Conservation (phyloP, 2,329 filamentous ascomycete genomes). For the Colletotrichum paranaense region DNA sequence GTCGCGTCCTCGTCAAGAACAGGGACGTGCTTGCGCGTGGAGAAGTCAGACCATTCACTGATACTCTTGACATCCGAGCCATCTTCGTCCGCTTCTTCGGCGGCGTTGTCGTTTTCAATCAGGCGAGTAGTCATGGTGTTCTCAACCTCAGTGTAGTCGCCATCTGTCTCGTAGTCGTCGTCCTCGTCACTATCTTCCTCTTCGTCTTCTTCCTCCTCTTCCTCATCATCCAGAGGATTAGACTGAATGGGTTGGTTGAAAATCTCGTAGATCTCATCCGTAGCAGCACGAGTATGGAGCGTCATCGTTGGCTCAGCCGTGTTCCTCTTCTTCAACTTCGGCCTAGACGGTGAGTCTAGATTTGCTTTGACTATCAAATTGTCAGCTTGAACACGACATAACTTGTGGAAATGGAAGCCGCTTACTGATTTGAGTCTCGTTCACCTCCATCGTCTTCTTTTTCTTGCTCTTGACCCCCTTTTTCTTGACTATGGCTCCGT, state of each 20-base stretch:
- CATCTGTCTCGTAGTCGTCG: slow-evolving; percentile 78
- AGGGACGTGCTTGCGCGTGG: slow-evolving; percentile 77
- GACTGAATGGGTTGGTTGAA: slow-evolving; percentile 85
- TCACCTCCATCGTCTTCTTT: slow-evolving; percentile 85
- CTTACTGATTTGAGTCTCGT: slow-evolving; percentile 93
- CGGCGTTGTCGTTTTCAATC: slow-evolving; percentile 61
- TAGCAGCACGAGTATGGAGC: slow-evolving; percentile 92
- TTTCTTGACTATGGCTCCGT: slow-evolving; percentile 62
- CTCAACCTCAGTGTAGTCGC: slow-evolving; percentile 85
- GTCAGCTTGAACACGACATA: slow-evolving; percentile 42
- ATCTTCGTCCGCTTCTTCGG: slow-evolving; percentile 59
- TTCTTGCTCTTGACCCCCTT: slow-evolving; percentile 68
- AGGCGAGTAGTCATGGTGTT: slow-evolving; percentile 83
- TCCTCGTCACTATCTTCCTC: slow-evolving; percentile 64
- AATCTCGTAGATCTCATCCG: slow-evolving; percentile 96
- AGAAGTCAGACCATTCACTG: slow-evolving; percentile 92
- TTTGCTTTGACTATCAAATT: slow-evolving; percentile 83
- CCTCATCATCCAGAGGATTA: slow-evolving; percentile 43
- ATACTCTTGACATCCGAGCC: slow-evolving; percentile 70
- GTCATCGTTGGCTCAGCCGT: slow-evolving; percentile 94
- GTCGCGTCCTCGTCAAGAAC: slow-evolving; percentile 48
- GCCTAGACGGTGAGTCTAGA: slow-evolving; percentile 87
- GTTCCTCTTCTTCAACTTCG: slow-evolving; percentile 84
- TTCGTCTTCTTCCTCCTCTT: slow-evolving; percentile 56
- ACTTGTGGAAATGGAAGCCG: slow-evolving; percentile 34